A percentile compares a stretch with the other conserved stretches of the same genome.
Conservation (phyloP, 2,329 filamentous ascomycete genomes). For the Cytospora piceae region DNA sequence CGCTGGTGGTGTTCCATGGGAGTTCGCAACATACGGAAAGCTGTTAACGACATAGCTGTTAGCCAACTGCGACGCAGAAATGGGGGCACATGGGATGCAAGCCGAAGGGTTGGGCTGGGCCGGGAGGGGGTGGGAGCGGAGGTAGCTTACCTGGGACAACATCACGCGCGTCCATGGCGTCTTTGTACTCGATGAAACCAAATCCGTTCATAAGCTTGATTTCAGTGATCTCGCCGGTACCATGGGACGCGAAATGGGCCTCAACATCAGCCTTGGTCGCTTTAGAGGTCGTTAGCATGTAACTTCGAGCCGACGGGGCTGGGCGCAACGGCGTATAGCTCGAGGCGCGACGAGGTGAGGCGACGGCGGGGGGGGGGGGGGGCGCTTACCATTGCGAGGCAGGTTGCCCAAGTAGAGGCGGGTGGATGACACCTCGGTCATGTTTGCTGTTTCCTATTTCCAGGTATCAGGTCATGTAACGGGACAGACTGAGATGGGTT, state of each 20-base stretch:
- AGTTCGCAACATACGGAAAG: slow-evolving; percentile 61
- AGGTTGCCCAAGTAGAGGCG: slow-evolving; percentile 98
- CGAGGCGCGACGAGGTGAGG: slow-evolving; percentile 21
- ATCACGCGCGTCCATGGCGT: slow-evolving; percentile 96
- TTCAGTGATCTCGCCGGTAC: slow-evolving; percentile 95
- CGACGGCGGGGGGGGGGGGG: slow-evolving; percentile 12
- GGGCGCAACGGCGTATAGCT: slow-evolving; percentile 19
- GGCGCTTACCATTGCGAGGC: slow-evolving; percentile 83
- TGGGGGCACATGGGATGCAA: slow-evolving; percentile 32
- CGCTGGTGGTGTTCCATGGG: slow-evolving; percentile 39
- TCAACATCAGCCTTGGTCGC: slow-evolving; percentile 98
- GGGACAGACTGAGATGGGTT: not conserved
- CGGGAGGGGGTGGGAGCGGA: not conserved
- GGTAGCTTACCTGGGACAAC: slow-evolving; percentile 85
- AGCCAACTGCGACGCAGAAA: slow-evolving; percentile 28
- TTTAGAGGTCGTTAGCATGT: slow-evolving; percentile 45
- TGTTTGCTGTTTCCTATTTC: slow-evolving; percentile 46
- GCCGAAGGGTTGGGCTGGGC: slow-evolving; percentile 31
- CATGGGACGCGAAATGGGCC: slow-evolving; percentile 92
- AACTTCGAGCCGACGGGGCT: slow-evolving; percentile 30
- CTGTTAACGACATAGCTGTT: slow-evolving; percentile 44
- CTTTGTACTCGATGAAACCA: slow-evolving; percentile 99
- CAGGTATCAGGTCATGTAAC: slow-evolving; percentile 27
- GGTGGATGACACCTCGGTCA: slow-evolving; percentile 90
- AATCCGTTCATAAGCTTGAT: slow-evolving; percentile 99